phyloP scores from a whole-genome alignment of 345 rosid genomes.

The Hibiscus trionum region DNA sequence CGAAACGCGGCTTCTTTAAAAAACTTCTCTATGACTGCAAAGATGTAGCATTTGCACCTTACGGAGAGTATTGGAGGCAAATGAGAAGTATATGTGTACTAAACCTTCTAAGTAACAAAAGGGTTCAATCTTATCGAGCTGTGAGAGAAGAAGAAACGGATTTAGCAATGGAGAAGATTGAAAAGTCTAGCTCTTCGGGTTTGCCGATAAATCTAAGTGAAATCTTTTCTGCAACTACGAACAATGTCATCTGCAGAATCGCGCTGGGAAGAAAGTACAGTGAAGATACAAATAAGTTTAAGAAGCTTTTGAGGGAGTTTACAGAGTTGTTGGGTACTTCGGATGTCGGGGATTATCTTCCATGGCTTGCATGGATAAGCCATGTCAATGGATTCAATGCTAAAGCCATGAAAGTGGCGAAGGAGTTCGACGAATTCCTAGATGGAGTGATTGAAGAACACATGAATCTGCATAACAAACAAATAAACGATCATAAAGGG shows the following conservation, averaged over 20 bases:
- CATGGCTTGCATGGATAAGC: slow-evolving; percentile 46
- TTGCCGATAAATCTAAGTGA: slow-evolving; percentile 33
- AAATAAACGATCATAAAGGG: background rate
- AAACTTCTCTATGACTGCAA: slow-evolving; percentile 30
- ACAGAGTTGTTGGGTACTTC: slow-evolving; percentile 27
- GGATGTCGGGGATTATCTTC: slow-evolving; percentile 40
- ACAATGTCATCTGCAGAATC: slow-evolving; percentile 37
- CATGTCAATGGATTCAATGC: slow-evolving; percentile 21
- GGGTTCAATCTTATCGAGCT: slow-evolving; percentile 29
- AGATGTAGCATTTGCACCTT: slow-evolving; percentile 37
- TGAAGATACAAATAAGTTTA: slow-evolving; percentile 22
- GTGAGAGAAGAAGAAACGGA: slow-evolving; percentile 42
- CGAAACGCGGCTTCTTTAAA: slow-evolving; percentile 8
- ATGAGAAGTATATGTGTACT: slow-evolving; percentile 40
- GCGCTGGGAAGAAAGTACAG: slow-evolving; percentile 47
- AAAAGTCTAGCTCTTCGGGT: slow-evolving; percentile 9
- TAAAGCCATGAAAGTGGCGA: slow-evolving; percentile 16
- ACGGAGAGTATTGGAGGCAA: slow-evolving; percentile 72
- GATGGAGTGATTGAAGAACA: slow-evolving; percentile 18
- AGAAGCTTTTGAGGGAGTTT: slow-evolving; percentile 19
- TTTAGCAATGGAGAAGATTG: slow-evolving; percentile 21
- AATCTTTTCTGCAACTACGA: slow-evolving; percentile 17
- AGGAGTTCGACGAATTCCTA: slow-evolving; percentile 24
- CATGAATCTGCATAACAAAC: background rate
- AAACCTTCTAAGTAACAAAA: slow-evolving; percentile 43